Evolutionary conservation across 768 basidiomycete species (phyloP).

Genomic region (Hemileccinum impolitum): DNA sequence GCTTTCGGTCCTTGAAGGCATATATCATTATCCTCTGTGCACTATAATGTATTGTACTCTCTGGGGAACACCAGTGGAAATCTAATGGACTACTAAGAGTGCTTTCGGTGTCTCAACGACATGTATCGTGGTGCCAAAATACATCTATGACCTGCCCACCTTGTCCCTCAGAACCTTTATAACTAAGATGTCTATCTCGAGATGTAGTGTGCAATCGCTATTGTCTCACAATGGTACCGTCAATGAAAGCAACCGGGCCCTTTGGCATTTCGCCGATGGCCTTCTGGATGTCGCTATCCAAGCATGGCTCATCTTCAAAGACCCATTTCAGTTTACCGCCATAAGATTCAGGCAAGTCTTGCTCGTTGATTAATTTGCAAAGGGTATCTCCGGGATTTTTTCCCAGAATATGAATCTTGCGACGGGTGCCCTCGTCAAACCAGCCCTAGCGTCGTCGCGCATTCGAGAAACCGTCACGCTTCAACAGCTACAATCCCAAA

Average conservation of each 20-base stretch:
- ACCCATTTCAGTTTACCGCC: slow-evolving; percentile 74
- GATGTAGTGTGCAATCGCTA: neutral
- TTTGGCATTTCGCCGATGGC: slow-evolving; percentile 50
- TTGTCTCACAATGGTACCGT: slow-evolving; percentile 39
- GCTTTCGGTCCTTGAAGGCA: neutral
- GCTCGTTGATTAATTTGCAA: slow-evolving; percentile 43
- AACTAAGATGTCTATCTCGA: too few relatives aligned
- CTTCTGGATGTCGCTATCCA: slow-evolving; percentile 53
- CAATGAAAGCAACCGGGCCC: slow-evolving; percentile 50
- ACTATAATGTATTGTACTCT: slow-evolving; percentile 29
- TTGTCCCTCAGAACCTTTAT: too few relatives aligned
- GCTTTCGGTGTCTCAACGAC: too few relatives aligned
- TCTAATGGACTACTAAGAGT: slow-evolving; percentile 5
- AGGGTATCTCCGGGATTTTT: slow-evolving; percentile 54
- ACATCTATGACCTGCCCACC: too few relatives aligned
- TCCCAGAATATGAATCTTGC: slow-evolving; percentile 74
- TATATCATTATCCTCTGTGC: slow-evolving; percentile 28
- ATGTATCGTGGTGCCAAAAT: too few relatives aligned
- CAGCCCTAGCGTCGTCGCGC: slow-evolving; percentile 43
- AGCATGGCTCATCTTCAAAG: slow-evolving; percentile 61
- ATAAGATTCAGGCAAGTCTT: slow-evolving; percentile 62
- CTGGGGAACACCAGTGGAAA: slow-evolving; percentile 7
- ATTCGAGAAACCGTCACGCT: neutral
- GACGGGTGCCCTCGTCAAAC: slow-evolving; percentile 77
- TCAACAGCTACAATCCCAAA: too few relatives aligned